These are phyloP conservation scores for Iberis amara DNA, from an alignment of 441 rosid genomes.

Conservation along the genomic window DNA sequence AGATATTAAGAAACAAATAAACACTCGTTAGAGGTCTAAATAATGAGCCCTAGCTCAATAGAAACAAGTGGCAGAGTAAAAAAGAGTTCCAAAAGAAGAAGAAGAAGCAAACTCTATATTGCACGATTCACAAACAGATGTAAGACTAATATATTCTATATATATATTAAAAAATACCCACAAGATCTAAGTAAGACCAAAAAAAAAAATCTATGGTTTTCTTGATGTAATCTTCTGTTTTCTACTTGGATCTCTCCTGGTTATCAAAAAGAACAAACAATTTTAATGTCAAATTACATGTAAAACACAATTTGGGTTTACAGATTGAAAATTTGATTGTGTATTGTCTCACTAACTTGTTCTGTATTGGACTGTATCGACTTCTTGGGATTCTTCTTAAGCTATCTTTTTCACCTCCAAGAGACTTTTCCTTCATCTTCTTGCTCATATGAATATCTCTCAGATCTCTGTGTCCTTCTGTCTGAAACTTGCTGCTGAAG, in stretches of 20 bases:
- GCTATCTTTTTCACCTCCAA: conserved; percentile 35
- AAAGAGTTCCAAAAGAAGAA: too few relatives aligned
- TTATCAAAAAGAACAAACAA: conserved; percentile 20
- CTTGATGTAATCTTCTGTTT: conserved; percentile 28
- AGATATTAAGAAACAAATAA: too few relatives aligned
- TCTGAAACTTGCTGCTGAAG: conserved; percentile 16
- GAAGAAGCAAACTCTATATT: conserved; percentile 11
- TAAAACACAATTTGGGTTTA: conserved; percentile 27
- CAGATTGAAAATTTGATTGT: conserved; percentile 16
- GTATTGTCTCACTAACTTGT: conserved; percentile 40
- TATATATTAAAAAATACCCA: neutral
- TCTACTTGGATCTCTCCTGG: conserved; percentile 38
- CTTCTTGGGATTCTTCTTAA: conserved; percentile 57
- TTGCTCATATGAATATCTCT: conserved; percentile 17
- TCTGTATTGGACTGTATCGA: conserved; percentile 59
- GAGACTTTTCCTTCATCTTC: conserved; percentile 31
- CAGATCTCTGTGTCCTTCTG: conserved; percentile 35
- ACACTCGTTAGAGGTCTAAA: too few relatives aligned
- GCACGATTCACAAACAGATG: conserved; percentile 16
- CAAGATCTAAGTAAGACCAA: neutral
- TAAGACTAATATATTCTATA: conserved; percentile 12
- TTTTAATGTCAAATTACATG: conserved; percentile 24
- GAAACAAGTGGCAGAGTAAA: too few relatives aligned
- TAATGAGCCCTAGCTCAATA: too few relatives aligned
- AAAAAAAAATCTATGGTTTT: conserved; percentile 15